phyloP scores from a whole-genome alignment of 192 early-diverging fungal species.

The Phycomyces blakesleeanus region DNA sequence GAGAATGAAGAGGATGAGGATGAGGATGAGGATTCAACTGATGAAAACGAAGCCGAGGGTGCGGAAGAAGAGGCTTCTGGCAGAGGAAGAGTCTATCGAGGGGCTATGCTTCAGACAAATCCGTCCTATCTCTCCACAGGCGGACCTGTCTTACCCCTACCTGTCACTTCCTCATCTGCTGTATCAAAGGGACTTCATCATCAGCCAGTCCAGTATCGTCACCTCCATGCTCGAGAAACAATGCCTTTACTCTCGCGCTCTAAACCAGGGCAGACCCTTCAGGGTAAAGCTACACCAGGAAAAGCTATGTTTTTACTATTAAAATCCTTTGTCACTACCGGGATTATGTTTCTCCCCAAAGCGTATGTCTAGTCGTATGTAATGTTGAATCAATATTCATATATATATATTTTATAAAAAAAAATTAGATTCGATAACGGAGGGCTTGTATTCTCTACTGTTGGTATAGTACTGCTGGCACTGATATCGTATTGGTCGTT shows the following conservation, averaged over 20 bases:
- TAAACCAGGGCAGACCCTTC: conserved; percentile 20
- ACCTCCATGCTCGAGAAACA: conserved; percentile 21
- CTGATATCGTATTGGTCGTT: conserved; percentile 62
- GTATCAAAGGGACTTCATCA: conserved; percentile 8
- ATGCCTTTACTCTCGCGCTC: conserved; percentile 27
- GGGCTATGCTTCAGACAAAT: conserved; percentile 8
- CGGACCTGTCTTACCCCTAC: conserved; percentile 7
- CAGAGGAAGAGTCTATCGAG: conserved; percentile 8
- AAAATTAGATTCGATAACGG: conserved; percentile 54
- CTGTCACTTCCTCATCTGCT: conserved; percentile 1
- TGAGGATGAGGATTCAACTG: conserved; percentile 9
- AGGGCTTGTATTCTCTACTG: conserved; percentile 61
- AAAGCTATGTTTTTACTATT: conserved; percentile 76
- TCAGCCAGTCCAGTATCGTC: conserved; percentile 19
- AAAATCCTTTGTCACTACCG: conserved; percentile 65
- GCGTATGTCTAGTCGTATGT: conserved; percentile 10
- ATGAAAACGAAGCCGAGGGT: conserved; percentile 1
- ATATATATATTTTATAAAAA: too few species aligned
- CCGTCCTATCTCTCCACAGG: not conserved
- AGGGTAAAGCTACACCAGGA: conserved; percentile 58
- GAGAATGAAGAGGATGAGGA: not conserved
- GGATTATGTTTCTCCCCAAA: conserved; percentile 37
- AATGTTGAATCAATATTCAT: conserved; percentile 17
- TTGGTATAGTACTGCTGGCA: conserved; percentile 55
- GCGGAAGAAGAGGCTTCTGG: conserved; percentile 1